Conservation (phyloP, 2,329 filamentous ascomycete species). For the Talaromyces sp. region DNA sequence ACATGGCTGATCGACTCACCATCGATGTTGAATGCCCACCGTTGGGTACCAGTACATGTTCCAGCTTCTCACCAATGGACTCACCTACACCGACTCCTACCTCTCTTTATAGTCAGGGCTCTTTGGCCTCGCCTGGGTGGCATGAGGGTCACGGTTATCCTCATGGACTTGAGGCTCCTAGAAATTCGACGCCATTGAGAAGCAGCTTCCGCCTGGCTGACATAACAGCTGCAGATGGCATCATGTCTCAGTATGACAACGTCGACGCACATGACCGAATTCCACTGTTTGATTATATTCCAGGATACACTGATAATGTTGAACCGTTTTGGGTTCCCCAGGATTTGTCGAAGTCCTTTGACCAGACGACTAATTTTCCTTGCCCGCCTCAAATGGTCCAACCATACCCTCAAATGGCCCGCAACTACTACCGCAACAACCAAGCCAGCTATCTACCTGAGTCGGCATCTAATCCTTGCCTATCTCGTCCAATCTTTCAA, state of each 20-base stretch:
- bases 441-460: conserved; percentile 35
- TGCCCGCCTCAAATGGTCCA: conserved; percentile 32
- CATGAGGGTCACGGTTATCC: conserved; percentile 30
- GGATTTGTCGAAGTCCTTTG: conserved; percentile 36
- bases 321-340: conserved; percentile 38
- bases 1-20: conserved; percentile 36
- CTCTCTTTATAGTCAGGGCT: conserved; percentile 38
- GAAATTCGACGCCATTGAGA: conserved; percentile 31
- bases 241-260: conserved; percentile 32
- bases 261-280: conserved; percentile 35
- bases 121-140: conserved; percentile 37
- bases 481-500: conserved; percentile 38
- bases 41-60: conserved; percentile 38
- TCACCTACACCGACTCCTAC: conserved; percentile 40
- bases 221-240: conserved; percentile 32
- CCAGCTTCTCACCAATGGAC: conserved; percentile 40
- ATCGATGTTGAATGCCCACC: conserved; percentile 39
- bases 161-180: conserved; percentile 29
- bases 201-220: conserved; percentile 36
- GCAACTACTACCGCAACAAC: conserved; percentile 34
- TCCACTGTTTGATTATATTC: conserved; percentile 34
- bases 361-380: conserved; percentile 29
- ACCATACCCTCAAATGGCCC: conserved; percentile 35
- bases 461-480: conserved; percentile 37
- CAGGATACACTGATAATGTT: conserved; percentile 36